phyloP scores from a whole-genome alignment of 257 asterid species.

The Solanum arcanum region DNA sequence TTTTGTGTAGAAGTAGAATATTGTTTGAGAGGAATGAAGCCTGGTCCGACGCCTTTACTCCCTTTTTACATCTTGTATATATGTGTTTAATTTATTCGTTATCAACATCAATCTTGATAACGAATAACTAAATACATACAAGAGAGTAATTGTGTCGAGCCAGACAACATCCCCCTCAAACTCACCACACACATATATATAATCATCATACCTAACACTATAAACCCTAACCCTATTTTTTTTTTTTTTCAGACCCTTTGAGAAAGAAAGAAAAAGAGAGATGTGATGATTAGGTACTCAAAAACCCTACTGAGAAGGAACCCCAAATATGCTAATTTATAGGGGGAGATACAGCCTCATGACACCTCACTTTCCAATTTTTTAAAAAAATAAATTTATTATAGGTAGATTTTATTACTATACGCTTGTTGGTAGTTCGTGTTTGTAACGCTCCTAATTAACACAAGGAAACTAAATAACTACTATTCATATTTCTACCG shows the following conservation, averaged over 20 bases:
- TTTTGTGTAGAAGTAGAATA: background rate
- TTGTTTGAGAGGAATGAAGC: constrained; percentile 26
- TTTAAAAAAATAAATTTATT: background rate
- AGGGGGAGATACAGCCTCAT: constrained; percentile 10
- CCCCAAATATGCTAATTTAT: constrained; percentile 21
- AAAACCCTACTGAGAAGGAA: constrained; percentile 2
- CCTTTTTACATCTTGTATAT: background rate
- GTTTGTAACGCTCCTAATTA: background rate
- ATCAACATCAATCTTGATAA: background rate
- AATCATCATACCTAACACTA: background rate
- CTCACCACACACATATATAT: constrained; percentile 1
- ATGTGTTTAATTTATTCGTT: background rate
- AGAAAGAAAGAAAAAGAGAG: background rate
- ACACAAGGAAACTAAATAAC: background rate
- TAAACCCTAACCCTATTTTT: background rate
- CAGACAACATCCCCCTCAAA: constrained; percentile 70
- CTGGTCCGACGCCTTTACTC: constrained; percentile 10
- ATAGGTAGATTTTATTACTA: background rate
- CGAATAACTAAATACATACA: background rate
- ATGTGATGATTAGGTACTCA: background rate
- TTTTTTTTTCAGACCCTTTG: background rate
- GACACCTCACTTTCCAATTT: background rate
- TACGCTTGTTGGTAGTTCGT: background rate
- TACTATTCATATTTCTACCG: accelerated
- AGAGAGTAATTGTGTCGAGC: constrained; percentile 1